Evolutionary conservation across 1,284 basidiomycete species (phyloP).

Genomic region (Porogramme epimiltina): DNA sequence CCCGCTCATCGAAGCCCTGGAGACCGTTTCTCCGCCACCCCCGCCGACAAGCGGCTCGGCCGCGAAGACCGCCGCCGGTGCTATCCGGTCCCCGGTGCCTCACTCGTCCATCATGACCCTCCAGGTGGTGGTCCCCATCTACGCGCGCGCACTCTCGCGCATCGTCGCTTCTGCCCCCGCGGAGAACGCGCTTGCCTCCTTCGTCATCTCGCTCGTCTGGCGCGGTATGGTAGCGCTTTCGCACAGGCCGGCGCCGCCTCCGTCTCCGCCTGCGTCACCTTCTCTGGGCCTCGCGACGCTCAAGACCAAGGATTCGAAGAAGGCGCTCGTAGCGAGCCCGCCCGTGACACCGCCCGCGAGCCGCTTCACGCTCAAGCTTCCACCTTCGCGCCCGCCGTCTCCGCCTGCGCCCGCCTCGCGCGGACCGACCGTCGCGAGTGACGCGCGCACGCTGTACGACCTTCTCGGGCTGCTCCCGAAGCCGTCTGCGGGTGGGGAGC

Average conservation of each 20-base stretch:
- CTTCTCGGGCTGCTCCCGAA: constrained; percentile 62
- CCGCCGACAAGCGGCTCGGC: constrained; percentile 22
- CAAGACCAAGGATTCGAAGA: constrained; percentile 40
- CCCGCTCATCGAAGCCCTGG: constrained; percentile 62
- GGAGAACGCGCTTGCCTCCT: constrained; percentile 62
- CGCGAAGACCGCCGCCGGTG: constrained; percentile 36
- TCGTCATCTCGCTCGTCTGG: constrained; percentile 75
- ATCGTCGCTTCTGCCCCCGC: constrained; percentile 54
- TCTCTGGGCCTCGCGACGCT: constrained; percentile 31
- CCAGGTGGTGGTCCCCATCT: constrained; percentile 59
- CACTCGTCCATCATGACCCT: constrained; percentile 65
- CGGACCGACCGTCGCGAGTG: constrained; percentile 47
- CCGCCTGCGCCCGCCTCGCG: constrained; percentile 45
- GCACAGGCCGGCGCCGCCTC: constrained; percentile 48
- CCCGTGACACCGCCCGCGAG: constrained; percentile 59
- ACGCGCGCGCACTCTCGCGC: constrained; percentile 57
- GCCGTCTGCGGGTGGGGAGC: constrained; percentile 49
- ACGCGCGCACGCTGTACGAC: constrained; percentile 61
- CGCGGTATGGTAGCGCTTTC: constrained; percentile 68
- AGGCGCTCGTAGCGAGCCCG: constrained; percentile 43
- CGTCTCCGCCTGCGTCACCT: constrained; percentile 48
- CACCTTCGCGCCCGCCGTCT: constrained; percentile 67
- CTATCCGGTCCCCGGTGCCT: constrained; percentile 40
- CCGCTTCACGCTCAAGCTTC: constrained; percentile 67
- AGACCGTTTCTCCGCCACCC: constrained; percentile 38